These are phyloP conservation scores for Calonectria pteridis DNA, from an alignment of 2,329 filamentous ascomycete genomes.

Conservation along the genomic window DNA sequence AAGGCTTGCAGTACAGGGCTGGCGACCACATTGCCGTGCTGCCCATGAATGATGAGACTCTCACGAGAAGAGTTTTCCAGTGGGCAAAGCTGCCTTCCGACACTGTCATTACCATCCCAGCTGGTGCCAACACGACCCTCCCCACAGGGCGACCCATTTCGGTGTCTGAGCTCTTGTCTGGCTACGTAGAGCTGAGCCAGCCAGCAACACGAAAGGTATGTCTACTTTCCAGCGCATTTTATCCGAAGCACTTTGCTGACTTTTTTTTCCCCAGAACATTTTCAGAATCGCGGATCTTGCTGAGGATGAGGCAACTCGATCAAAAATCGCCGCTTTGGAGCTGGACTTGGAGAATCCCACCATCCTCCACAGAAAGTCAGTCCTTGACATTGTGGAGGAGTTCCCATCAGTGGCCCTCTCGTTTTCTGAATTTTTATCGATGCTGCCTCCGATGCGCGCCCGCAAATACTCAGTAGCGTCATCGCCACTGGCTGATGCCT, in stretches of 20 bases:
- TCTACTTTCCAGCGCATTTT: constrained; percentile 38
- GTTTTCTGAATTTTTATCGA: constrained; percentile 70
- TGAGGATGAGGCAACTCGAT: constrained; percentile 49
- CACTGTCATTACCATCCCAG: constrained; percentile 63
- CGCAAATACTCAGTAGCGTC: constrained; percentile 73
- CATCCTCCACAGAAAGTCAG: constrained; percentile 62
- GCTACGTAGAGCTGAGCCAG: constrained; percentile 77
- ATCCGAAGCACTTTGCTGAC: not conserved
- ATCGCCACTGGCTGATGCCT: constrained; percentile 69
- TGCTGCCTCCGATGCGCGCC: constrained; percentile 72
- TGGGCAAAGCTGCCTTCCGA: constrained; percentile 76
- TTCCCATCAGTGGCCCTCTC: constrained; percentile 66
- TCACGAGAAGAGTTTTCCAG: constrained; percentile 70
- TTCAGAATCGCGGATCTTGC: constrained; percentile 33
- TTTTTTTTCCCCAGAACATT: constrained; percentile 47
- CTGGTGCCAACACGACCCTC: constrained; percentile 59
- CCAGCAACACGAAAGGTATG: constrained; percentile 72
- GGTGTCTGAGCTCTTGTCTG: constrained; percentile 70
- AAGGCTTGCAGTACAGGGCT: constrained; percentile 70
- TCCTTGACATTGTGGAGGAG: constrained; percentile 72
- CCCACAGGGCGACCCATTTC: constrained; percentile 67
- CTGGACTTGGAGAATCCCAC: constrained; percentile 55
- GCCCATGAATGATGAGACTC: constrained; percentile 72
- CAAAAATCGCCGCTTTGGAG: constrained; percentile 54
- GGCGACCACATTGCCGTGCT: constrained; percentile 80